Percentiles rank a stretch among this genome's conserved stretches.
These are phyloP conservation scores for Eimeria brunetti DNA, from an alignment of 169 alveolate species.

Conservation along the genomic window DNA sequence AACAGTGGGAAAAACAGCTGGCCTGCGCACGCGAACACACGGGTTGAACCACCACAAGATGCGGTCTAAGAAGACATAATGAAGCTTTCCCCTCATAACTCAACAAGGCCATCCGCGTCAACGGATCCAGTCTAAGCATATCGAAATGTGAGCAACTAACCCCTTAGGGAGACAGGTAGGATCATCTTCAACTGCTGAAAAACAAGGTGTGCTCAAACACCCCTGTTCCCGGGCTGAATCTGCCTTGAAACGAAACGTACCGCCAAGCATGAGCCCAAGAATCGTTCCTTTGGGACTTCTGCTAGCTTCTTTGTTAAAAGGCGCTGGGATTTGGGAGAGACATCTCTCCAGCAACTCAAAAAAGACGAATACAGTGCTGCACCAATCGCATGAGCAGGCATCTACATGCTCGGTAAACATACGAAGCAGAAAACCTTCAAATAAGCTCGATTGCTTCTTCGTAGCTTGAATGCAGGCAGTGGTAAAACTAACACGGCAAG, in stretches of 20 bases:
- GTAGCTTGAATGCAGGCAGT: not conserved
- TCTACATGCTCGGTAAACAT: not conserved
- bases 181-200: not conserved
- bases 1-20: conserved; percentile 22
- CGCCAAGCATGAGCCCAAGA: not conserved
- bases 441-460: not conserved
- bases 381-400: not conserved
- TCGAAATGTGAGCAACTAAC: too few species aligned
- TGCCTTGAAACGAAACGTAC: not conserved
- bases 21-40: not conserved
- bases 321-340: not conserved
- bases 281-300: not conserved
- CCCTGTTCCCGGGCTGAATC: not conserved
- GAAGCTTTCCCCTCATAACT: not conserved
- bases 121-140: not conserved
- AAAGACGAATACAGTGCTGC: not conserved
- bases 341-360: not conserved
- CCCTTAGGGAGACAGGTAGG: too few species aligned
- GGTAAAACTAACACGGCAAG: not conserved
- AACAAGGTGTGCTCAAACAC: not conserved
- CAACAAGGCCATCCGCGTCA: not conserved
- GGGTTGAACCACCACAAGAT: not conserved
- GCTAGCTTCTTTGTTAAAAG: not conserved
- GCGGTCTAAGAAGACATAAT: not conserved
- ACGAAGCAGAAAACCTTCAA: not conserved